A percentile compares a stretch with the other conserved stretches of the same genome.
phyloP scores from a whole-genome alignment of 75 land plant genomes.

The Picea sitchensis region DNA sequence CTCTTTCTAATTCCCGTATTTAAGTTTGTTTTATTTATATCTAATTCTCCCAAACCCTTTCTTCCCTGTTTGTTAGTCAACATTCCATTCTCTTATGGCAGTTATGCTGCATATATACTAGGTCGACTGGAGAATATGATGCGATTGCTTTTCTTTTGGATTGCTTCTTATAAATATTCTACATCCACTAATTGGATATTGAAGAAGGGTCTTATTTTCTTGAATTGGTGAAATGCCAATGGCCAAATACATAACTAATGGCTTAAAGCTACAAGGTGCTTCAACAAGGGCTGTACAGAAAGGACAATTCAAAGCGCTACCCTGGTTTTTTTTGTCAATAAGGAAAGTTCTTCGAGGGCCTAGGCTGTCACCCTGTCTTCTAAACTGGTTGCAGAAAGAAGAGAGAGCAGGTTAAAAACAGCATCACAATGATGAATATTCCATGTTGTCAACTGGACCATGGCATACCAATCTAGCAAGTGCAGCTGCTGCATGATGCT shows the following conservation, averaged over 20 bases:
- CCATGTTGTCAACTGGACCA: slow-evolving; percentile 20
- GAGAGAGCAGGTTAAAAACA: slow-evolving; percentile 32
- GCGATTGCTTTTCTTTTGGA: no score
- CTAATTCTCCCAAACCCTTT: no score
- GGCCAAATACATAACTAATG: slow-evolving; percentile 26
- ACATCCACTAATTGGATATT: no score
- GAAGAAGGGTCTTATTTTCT: slow-evolving; percentile 12
- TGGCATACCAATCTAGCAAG: slow-evolving; percentile 23
- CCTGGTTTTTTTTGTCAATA: slow-evolving; percentile 21
- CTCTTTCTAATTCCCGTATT: no score
- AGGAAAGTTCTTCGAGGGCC: slow-evolving; percentile 37
- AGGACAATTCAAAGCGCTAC: slow-evolving; percentile 17
- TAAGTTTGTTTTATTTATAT: no score
- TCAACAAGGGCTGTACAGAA: slow-evolving; percentile 36
- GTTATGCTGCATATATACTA: no score
- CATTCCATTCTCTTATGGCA: no score
- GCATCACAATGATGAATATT: slow-evolving; percentile 29
- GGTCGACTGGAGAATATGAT: no score
- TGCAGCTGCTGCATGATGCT: slow-evolving; percentile 30
- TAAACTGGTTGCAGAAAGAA: slow-evolving; percentile 18
- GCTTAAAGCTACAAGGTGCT: slow-evolving; percentile 27
- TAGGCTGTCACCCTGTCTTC: slow-evolving; percentile 15
- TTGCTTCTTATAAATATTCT: no score
- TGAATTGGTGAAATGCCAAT: slow-evolving; percentile 20
- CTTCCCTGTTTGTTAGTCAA: no score